Evolutionary conservation across 169 alveolate genomes (phyloP).

Genomic region (Plasmodium vivax): DNA sequence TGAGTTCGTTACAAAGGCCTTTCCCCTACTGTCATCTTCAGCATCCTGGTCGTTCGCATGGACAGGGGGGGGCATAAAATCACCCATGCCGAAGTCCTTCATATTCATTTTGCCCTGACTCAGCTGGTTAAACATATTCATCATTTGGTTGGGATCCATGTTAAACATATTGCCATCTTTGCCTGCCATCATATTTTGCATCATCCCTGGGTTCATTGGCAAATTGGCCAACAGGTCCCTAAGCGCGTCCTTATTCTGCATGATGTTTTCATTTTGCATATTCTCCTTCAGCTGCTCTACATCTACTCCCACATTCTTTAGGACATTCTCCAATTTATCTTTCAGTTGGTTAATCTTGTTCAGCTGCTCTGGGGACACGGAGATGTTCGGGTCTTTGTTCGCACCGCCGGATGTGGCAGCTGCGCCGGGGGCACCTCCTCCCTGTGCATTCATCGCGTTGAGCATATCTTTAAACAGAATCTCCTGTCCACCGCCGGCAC

Average conservation of each 20-base stretch:
- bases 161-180: conserved; percentile 3
- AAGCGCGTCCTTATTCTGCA: conserved; percentile 10
- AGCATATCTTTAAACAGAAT: conserved; percentile 27
- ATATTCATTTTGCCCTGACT: not conserved
- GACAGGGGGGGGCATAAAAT: too few species aligned
- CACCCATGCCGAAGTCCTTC: not conserved
- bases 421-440: not conserved
- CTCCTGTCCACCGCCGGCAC: not conserved
- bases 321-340: conserved; percentile 8
- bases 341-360: conserved; percentile 12
- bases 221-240: not conserved
- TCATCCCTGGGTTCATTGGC: not conserved
- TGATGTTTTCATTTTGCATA: conserved; percentile 4
- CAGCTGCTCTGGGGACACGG: not conserved
- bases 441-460: not conserved
- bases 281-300: conserved; percentile 36
- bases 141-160: conserved; percentile 5
- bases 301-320: conserved; percentile 27
- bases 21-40: not conserved
- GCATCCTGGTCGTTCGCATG: not conserved
- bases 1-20: not conserved
- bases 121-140: not conserved
- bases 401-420: not conserved
- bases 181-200: not conserved
- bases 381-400: not conserved